These are phyloP conservation scores for Xerophyta viscosa DNA, from an alignment of 106 monocot species.

Conservation along the genomic window DNA sequence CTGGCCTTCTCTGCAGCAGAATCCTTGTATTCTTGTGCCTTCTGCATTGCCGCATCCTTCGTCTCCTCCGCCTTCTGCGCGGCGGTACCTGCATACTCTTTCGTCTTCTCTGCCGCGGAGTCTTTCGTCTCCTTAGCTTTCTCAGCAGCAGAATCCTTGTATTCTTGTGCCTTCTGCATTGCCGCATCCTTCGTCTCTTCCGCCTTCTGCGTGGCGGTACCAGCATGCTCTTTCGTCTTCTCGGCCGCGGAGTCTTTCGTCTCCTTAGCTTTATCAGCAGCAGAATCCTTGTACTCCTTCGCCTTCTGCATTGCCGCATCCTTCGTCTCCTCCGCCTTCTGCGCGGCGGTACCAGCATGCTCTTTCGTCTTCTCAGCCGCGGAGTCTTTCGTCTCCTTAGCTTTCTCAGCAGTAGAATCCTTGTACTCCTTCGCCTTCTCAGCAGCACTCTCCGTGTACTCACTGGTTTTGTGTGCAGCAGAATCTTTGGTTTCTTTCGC, in stretches of 20 bases:
- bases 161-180: conserved; percentile 9
- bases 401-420: conserved; percentile 8
- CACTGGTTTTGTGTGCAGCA: not conserved
- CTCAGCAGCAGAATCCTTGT: conserved; percentile 13
- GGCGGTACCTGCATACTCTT: not conserved
- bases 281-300: conserved; percentile 3
- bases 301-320: conserved; percentile 1
- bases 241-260: conserved; percentile 1
- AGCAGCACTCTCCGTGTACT: not conserved
- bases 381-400: conserved; percentile 8
- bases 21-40: not conserved
- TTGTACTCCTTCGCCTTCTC: conserved; percentile 12
- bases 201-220: conserved; percentile 4
- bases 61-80: not conserved
- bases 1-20: not conserved
- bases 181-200: conserved; percentile 6
- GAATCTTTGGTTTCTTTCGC: conserved; percentile 7
- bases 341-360: conserved; percentile 7
- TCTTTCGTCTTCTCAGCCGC: conserved; percentile 7
- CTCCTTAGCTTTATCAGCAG: conserved; percentile 1
- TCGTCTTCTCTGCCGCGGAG: not conserved
- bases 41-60: not conserved
- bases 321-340: not conserved
- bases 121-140: not conserved
- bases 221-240: conserved; percentile 8